These are phyloP conservation scores for Globisporangium spinosum DNA, from an alignment of 352 stramenopile genomes.

Conservation along the genomic window DNA sequence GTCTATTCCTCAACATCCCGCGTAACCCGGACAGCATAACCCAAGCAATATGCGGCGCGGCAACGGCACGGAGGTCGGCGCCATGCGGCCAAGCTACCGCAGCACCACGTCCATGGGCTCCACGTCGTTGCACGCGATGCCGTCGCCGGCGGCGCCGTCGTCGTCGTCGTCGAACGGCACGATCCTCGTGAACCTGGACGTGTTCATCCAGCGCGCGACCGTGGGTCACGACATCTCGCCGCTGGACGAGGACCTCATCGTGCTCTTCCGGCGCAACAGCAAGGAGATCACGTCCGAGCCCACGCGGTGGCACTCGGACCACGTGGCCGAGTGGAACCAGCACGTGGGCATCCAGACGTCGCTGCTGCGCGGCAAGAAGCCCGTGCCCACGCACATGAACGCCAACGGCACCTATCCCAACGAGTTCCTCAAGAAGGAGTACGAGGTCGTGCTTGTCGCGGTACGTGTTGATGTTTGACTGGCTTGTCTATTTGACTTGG, in stretches of 20 bases:
- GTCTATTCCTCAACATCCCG: slow-evolving; percentile 20
- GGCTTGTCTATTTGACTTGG: background rate
- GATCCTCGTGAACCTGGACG: slow-evolving; percentile 70
- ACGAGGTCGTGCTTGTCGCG: slow-evolving; percentile 78
- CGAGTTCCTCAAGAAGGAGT: slow-evolving; percentile 75
- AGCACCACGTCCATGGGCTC: slow-evolving; percentile 16
- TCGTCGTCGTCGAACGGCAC: slow-evolving; percentile 27
- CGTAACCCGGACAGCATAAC: slow-evolving; percentile 1
- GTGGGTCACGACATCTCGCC: slow-evolving; percentile 72
- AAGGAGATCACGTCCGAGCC: slow-evolving; percentile 76
- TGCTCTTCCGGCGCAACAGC: slow-evolving; percentile 78
- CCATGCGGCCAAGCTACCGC: slow-evolving; percentile 29
- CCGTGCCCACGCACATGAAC: slow-evolving; percentile 15
- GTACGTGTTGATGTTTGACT: slow-evolving; percentile 25
- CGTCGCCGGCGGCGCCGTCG: background rate
- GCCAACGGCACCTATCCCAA: slow-evolving; percentile 11
- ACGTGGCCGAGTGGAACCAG: slow-evolving; percentile 77
- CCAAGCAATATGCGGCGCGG: slow-evolving; percentile 30
- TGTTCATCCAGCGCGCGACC: slow-evolving; percentile 65
- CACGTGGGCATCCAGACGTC: slow-evolving; percentile 76
- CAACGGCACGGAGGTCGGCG: slow-evolving; percentile 18
- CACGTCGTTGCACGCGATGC: background rate
- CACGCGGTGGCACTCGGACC: slow-evolving; percentile 57
- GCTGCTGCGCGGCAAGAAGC: slow-evolving; percentile 51
- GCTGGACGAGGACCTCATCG: slow-evolving; percentile 70